A percentile compares a stretch with the other conserved stretches of the same genome.
Conservation (phyloP, 208 protist genomes). For the Angomonas ambiguus region DNA sequence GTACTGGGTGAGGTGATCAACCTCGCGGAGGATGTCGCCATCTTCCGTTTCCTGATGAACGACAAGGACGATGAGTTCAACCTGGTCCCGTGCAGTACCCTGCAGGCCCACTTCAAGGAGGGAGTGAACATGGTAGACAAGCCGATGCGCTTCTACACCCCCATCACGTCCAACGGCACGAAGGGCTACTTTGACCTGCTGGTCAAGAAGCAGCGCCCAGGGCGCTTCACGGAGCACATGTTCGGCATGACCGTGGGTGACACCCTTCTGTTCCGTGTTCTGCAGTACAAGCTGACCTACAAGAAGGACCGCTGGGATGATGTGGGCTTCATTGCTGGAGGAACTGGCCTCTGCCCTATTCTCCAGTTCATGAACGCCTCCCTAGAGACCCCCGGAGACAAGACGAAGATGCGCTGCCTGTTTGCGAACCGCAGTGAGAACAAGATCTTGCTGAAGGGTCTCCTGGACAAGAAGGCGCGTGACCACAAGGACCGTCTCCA, state of each 20-base stretch:
- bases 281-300: slow-evolving; percentile 84
- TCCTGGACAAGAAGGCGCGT: slow-evolving; percentile 71
- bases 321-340: slow-evolving; percentile 87
- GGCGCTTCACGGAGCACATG: slow-evolving; percentile 82
- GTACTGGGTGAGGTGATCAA: slow-evolving; percentile 83
- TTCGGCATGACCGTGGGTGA: slow-evolving; percentile 83
- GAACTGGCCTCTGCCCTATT: slow-evolving; percentile 91
- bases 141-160: slow-evolving; percentile 90
- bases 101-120: slow-evolving; percentile 81
- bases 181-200: slow-evolving; percentile 89
- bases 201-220: slow-evolving; percentile 77
- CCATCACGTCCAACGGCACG: slow-evolving; percentile 80
- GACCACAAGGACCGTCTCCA: slow-evolving; percentile 72
- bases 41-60: slow-evolving; percentile 85
- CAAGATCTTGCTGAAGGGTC: slow-evolving; percentile 89
- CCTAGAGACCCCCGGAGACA: slow-evolving; percentile 75
- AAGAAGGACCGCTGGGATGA: slow-evolving; percentile 70
- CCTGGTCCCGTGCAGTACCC: slow-evolving; percentile 71
- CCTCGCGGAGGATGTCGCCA: slow-evolving; percentile 78
- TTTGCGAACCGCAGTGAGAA: slow-evolving; percentile 91
- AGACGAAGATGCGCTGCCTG: slow-evolving; percentile 76
- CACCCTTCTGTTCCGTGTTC: slow-evolving; percentile 63
- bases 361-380: slow-evolving; percentile 89
- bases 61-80: slow-evolving; percentile 60
- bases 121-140: slow-evolving; percentile 75